Evolutionary conservation across 441 rosid species (phyloP), one percentile per base, ranked within the genome.

Genomic region (Mallotus japonicus): DNA sequence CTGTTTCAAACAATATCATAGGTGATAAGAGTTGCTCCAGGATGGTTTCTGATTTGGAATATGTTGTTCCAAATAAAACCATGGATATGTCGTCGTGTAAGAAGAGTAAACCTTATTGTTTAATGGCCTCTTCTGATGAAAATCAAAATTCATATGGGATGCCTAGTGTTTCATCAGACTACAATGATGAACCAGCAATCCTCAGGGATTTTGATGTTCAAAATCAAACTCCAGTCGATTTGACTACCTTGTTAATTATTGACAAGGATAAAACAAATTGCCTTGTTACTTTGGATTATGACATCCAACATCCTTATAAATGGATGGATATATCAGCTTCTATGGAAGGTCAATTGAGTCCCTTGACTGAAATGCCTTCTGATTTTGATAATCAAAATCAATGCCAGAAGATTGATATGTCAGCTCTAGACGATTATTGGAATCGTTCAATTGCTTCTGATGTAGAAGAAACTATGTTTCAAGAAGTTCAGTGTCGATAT

Each of bases 301-400:
- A 19, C 19, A 17, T 37, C 10, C 66, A 62, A 40, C 17, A 67
- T 66, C 59, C n/a, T 22, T 15, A 14, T 13, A 28, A 67, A 46
- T 51, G 5, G 46, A 32, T 47, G 14, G 20, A 3, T 13, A 51
- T 16, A 24, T 51, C 60, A 67, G 15, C 59, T 14, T 67, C 20
- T 17, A 37, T 16, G 17, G 57, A 28, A 15, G 70, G 47, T 67
- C 24, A 7, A 16, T 34, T 14, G 20, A 17, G 66, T 32, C 24
- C 13, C 44, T 11, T 51, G 10, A 9, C 28, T 8, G 58, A 15
- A 32, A 51, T 10, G n/a, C 13, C 47, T 17, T 62, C 49, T 16
- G 66, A 62, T 62, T 62, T 62, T 37, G 65, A 37, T 37, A 7
- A n/a, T 62, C 56, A 51, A 28, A 51, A 67, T 67, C 47, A 10